phyloP scores from a whole-genome alignment of 257 asterid genomes.

The Solanum medicagineum region DNA sequence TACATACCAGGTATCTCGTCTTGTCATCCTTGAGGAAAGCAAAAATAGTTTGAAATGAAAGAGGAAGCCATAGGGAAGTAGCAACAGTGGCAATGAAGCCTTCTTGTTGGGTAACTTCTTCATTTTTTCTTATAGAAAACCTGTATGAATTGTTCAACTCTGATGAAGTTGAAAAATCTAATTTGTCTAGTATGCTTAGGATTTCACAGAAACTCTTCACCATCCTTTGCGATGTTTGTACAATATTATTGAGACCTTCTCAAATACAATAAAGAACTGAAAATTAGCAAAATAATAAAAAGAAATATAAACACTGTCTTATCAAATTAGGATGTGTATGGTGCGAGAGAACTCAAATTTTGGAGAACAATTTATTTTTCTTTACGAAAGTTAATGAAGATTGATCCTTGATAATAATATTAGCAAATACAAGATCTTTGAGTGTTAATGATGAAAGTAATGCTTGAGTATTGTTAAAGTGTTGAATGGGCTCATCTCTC shows the following conservation, averaged over 20 bases:
- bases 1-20: slow-evolving; percentile 32
- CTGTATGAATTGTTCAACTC: slow-evolving; percentile 30
- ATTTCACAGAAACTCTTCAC: slow-evolving; percentile 33
- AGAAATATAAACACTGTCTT: background rate
- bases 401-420: background rate
- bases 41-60: slow-evolving; percentile 24
- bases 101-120: slow-evolving; percentile 18
- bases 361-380: background rate
- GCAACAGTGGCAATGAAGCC: slow-evolving; percentile 40
- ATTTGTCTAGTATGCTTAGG: background rate
- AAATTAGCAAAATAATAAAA: background rate
- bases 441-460: background rate
- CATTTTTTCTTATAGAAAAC: slow-evolving; percentile 24
- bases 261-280: slow-evolving; percentile 23
- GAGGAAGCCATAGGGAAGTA: slow-evolving; percentile 54
- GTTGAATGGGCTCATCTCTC: background rate
- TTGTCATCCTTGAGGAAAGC: slow-evolving; percentile 43
- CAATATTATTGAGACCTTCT: slow-evolving; percentile 32
- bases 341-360: background rate
- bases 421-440: background rate
- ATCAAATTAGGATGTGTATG: background rate
- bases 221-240: slow-evolving; percentile 61
- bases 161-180: slow-evolving; percentile 20
- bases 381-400: background rate
- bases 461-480: too few relatives aligned